Evolutionary conservation across 1,284 basidiomycete species (phyloP), one percentile per base, ranked within the genome.

Genomic region (Bjerkandera adusta): DNA sequence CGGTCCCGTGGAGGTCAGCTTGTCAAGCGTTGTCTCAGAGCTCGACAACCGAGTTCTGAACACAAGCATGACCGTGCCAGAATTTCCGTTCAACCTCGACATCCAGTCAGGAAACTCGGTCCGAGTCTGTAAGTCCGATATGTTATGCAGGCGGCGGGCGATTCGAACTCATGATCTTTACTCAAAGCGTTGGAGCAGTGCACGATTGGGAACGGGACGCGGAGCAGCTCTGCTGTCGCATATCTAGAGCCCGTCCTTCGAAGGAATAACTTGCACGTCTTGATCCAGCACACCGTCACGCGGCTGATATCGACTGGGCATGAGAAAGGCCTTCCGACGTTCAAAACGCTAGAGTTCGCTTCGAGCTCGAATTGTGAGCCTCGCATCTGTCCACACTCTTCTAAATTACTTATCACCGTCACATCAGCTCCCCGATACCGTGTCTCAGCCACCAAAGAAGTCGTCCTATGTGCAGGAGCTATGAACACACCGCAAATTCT

Each of bases 191-290:
- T 67, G 64, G 42, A 62, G 5, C 56, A 56, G 32, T 50, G 45
- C 26, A 45, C 56, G 1, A 45, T 50, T n/a, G 56, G 56, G 3
- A 47, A 50, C 11, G 59, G 59, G 60, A 65, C 43, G 47, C 63
- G 32, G 59, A 67, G 12, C 55, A 65, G 27, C 53, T 54, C 62
- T 13, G 54, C 61, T 3, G 54, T 53, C n/a, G 58, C 58, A 12
- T 66, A 64, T 41, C 47, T 77, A 15, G 53, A 58, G 2, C 62
- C 66, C 12, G 49, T 58, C 4, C 49, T 63, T 5, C 49, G 51
- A 27, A 55, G 71, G 8, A 51, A 60, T 4, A 77, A 76, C 51
- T 48, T 77, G 3, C 66, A 71, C 43, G 62, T 77, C 24, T 56
- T 75, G 1, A 48, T 74, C 20, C 63, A 72, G 36, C 64, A 70